phyloP scores from a whole-genome alignment of 1,284 basidiomycete genomes.

The Ceratobasidium papillatum region DNA sequence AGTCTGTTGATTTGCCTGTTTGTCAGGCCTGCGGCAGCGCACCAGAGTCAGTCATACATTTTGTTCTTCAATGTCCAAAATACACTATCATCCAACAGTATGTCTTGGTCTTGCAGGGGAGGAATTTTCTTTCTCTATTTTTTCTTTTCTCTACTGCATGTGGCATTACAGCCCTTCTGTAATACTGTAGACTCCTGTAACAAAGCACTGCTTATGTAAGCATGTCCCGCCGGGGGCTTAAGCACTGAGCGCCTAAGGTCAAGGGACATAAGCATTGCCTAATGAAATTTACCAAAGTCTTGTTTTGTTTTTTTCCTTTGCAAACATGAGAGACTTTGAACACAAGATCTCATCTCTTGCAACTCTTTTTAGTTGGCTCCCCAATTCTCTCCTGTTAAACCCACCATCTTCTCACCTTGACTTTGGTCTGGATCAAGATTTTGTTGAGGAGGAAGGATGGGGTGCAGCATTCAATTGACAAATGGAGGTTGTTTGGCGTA shows the following conservation, averaged over 20 bases:
- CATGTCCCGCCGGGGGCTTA: neutral
- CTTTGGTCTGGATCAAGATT: neutral
- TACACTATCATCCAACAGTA: no score
- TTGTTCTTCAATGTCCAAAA: no score
- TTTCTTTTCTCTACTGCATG: no score
- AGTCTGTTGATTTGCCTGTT: no score
- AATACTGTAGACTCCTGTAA: slow-evolving; percentile 9
- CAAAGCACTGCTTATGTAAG: slow-evolving; percentile 10
- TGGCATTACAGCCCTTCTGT: no score
- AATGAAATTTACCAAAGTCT: neutral
- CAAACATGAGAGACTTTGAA: neutral
- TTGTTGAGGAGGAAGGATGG: neutral
- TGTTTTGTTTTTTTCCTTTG: neutral
- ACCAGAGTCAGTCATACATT: no score
- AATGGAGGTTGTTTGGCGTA: slow-evolving; percentile 3
- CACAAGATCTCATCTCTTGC: neutral
- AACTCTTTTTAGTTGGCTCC: neutral
- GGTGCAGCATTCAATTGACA: neutral
- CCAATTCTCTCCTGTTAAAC: neutral
- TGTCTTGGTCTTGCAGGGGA: no score
- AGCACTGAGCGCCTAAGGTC: slow-evolving; percentile 1
- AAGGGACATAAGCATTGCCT: slow-evolving; percentile 1
- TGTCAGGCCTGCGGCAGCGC: no score
- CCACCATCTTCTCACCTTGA: neutral
- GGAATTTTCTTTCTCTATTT: no score